phyloP scores from a whole-genome alignment of 768 basidiomycete species.

The Sistotremastrum suecicum region DNA sequence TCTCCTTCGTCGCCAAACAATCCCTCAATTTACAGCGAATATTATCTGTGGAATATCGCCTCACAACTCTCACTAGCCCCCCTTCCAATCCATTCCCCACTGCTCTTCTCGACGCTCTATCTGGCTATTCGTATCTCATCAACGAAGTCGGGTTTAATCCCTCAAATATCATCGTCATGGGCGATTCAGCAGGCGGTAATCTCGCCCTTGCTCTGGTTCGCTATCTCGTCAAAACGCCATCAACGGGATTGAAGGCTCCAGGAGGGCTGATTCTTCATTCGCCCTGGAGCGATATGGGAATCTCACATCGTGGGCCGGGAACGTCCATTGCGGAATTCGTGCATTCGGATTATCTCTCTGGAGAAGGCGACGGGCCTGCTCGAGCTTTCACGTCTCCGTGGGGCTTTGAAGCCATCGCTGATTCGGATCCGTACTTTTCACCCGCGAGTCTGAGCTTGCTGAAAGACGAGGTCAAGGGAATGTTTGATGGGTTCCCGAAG shows the following conservation, averaged over 20 bases:
- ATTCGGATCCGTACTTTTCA: constrained; percentile 40
- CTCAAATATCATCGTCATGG: constrained; percentile 46
- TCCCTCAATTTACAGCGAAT: constrained; percentile 29
- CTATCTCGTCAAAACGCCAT: constrained; percentile 34
- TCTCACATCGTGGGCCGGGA: constrained; percentile 23
- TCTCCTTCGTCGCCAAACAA: constrained; percentile 20
- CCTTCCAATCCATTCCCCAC: constrained; percentile 53
- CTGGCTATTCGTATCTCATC: constrained; percentile 61
- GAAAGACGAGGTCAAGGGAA: constrained; percentile 11
- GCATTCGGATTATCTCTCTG: constrained; percentile 17
- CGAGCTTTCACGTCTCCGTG: constrained; percentile 34
- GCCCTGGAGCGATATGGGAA: constrained; percentile 39
- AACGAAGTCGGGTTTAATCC: constrained; percentile 41
- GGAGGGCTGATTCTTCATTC: constrained; percentile 38
- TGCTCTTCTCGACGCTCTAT: constrained; percentile 58
- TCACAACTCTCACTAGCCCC: constrained; percentile 24
- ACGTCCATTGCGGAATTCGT: constrained; percentile 23
- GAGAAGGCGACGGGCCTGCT: constrained; percentile 18
- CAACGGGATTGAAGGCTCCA: constrained; percentile 25
- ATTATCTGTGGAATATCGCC: constrained; percentile 61
- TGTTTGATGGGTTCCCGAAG: constrained; percentile 43
- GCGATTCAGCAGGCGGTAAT: constrained; percentile 72
- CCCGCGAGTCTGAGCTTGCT: constrained; percentile 29
- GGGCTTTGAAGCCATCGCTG: constrained; percentile 26
- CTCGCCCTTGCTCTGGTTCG: constrained; percentile 49